Percentiles rank a stretch among this genome's conserved stretches.
These are phyloP conservation scores for Claviceps monticola DNA, from an alignment of 2,329 filamentous ascomycete genomes.

Conservation along the genomic window DNA sequence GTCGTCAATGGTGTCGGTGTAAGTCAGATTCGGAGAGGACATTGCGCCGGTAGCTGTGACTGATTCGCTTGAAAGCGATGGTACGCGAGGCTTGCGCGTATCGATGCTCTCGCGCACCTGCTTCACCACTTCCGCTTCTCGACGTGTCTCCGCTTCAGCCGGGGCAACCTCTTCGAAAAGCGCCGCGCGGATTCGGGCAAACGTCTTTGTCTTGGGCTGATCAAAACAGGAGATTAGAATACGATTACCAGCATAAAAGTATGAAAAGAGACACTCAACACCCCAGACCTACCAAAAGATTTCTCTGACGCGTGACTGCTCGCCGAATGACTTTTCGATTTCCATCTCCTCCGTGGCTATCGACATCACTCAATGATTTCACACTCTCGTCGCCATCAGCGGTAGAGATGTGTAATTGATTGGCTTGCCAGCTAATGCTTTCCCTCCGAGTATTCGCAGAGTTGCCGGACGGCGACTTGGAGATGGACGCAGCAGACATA, in stretches of 20 bases:
- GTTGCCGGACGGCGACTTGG: constrained; percentile 58
- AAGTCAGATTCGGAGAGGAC: constrained; percentile 56
- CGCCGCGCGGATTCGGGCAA: constrained; percentile 82
- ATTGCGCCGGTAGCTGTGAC: constrained; percentile 42
- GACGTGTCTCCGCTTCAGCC: constrained; percentile 73
- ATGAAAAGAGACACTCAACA: not conserved
- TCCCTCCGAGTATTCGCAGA: constrained; percentile 53
- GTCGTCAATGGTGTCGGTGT: constrained; percentile 52
- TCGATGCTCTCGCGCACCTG: constrained; percentile 87
- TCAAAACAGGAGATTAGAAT: not conserved
- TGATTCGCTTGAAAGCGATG: constrained; percentile 26
- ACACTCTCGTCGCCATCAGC: constrained; percentile 51
- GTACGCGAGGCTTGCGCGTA: constrained; percentile 36
- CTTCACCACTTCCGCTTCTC: constrained; percentile 89
- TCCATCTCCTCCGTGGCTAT: constrained; percentile 35
- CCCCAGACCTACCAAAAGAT: constrained; percentile 53
- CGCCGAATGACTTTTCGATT: constrained; percentile 68
- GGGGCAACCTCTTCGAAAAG: constrained; percentile 79
- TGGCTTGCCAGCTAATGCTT: constrained; percentile 81
- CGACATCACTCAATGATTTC: constrained; percentile 53
- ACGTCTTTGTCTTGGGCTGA: constrained; percentile 90
- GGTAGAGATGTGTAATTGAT: constrained; percentile 70
- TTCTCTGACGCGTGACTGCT: constrained; percentile 74
- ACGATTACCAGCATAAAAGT: not conserved
- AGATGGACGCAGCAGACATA: constrained; percentile 31